Percentiles rank a stretch among this genome's conserved stretches.
Evolutionary conservation across 495 filamentous ascomycete species (phyloP).

Genomic region (Penicillium nucicola): DNA sequence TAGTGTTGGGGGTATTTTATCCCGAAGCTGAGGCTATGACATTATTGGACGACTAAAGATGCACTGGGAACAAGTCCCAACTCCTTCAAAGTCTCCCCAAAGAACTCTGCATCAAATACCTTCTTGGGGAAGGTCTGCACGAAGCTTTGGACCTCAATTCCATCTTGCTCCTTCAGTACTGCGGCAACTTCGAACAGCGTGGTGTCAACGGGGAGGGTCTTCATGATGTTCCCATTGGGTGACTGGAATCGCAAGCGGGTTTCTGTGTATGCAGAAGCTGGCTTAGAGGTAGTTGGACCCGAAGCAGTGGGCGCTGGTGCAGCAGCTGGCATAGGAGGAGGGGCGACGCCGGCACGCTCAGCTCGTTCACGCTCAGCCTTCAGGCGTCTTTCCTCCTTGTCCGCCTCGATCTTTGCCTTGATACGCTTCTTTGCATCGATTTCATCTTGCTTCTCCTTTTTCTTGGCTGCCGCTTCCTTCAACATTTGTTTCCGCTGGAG

Average conservation of each 20-base stretch:
- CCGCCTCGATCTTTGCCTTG: conserved; percentile 86
- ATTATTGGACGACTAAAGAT: conserved; percentile 68
- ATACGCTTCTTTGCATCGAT: conserved; percentile 81
- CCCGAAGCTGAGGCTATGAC: not conserved
- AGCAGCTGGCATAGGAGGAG: conserved; percentile 42
- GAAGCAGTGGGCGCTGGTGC: conserved; percentile 36
- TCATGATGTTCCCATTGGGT: conserved; percentile 67
- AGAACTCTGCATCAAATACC: conserved; percentile 73
- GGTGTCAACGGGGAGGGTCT: conserved; percentile 77
- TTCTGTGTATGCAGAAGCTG: conserved; percentile 67
- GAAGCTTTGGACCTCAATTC: conserved; percentile 67
- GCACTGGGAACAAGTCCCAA: conserved; percentile 87
- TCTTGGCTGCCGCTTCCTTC: conserved; percentile 82
- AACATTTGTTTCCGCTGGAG: conserved; percentile 81
- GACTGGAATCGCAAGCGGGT: conserved; percentile 81
- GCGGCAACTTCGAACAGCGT: conserved; percentile 93
- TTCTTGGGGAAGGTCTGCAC: conserved; percentile 85
- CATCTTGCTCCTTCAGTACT: conserved; percentile 61
- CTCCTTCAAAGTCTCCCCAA: conserved; percentile 88
- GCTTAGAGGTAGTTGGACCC: conserved; percentile 50
- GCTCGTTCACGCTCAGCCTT: conserved; percentile 84
- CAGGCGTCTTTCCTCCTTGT: conserved; percentile 78
- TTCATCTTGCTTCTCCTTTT: conserved; percentile 84
- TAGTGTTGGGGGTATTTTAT: conserved; percentile 6
- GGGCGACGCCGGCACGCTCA: conserved; percentile 67